Base-by-base conservation (phyloP, 2,329 filamentous ascomycete genomes). In the Fragosphaeria purpurea region DNA sequence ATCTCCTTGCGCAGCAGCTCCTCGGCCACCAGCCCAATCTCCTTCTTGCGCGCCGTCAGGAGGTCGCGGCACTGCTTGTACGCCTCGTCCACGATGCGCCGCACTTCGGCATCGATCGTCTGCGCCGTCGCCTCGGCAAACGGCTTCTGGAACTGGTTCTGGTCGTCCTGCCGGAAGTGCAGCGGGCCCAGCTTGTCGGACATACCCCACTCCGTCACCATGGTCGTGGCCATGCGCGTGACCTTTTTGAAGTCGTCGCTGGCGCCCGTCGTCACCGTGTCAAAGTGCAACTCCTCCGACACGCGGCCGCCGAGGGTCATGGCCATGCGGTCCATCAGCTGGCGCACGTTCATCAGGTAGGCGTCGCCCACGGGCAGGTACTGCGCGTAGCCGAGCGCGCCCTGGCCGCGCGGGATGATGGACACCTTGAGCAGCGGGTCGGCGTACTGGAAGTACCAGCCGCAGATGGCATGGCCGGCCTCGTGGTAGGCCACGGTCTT, bases 141-240 rank as follows among this genome's bases (percentile, higher is more conserved):
- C 0, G 93, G 93, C 74, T 98, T 98, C 65, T 90, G 83, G 53
- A 96, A 70, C 62, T 87, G 83, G 65, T 87, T 86, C 56, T 86
- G 79, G 44, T 56, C 50, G 62, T 88, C 77, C 50, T 87, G 86
- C 61, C 93, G 85, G 67, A 91, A 98, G 74, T 94, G 86, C 56
- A 98, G 76, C 57, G 90, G 90, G 34, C 91, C 91, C 44, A 98
- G 84, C 71, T 95, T 94, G 58, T 87, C 80, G 41, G 86, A 94
- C 93, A 98, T 98, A 59, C 93, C 93, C 84, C 89, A 98, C 67
- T 95, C 88, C n/a, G 91, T 98, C 34, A 98, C 93, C 93, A 98
- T 98, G 55, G 86, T 85, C 13, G 87, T 94, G 4, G 93, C 94
- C 86, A 96, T 91, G 51, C 83, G 80, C 3, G 93, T 96, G 41